Evolutionary conservation across 2,329 filamentous ascomycete genomes (phyloP).

Genomic region (Westerdykella aurantiaca): DNA sequence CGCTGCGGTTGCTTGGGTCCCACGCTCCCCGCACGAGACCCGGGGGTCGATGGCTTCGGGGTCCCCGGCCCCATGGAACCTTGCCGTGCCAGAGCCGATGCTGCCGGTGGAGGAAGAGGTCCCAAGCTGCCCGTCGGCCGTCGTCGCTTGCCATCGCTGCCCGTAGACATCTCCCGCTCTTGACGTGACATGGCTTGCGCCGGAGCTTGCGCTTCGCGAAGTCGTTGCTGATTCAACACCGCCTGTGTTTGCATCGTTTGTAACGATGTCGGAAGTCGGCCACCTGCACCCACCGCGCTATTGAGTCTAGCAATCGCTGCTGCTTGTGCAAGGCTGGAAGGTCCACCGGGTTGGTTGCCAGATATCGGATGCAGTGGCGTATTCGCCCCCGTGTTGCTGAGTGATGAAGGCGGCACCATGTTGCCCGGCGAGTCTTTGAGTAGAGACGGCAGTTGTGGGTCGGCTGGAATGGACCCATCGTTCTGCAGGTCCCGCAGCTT

Average conservation of each 20-base stretch:
- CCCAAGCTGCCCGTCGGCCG: slow-evolving; percentile 51
- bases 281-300: slow-evolving; percentile 27
- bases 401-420: slow-evolving; percentile 45
- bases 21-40: slow-evolving; percentile 54
- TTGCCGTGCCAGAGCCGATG: slow-evolving; percentile 52
- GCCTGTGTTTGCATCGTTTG: slow-evolving; percentile 36
- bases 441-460: slow-evolving; percentile 55
- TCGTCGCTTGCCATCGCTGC: slow-evolving; percentile 54
- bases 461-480: slow-evolving; percentile 54
- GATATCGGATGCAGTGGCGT: slow-evolving; percentile 52
- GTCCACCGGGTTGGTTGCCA: slow-evolving; percentile 50
- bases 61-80: slow-evolving; percentile 59
- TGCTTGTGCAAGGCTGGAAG: slow-evolving; percentile 47
- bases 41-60: slow-evolving; percentile 52
- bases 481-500: slow-evolving; percentile 56
- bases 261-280: slow-evolving; percentile 24
- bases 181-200: slow-evolving; percentile 30
- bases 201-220: slow-evolving; percentile 30
- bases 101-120: slow-evolving; percentile 48
- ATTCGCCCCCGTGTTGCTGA: slow-evolving; percentile 40
- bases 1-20: slow-evolving; percentile 46
- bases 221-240: slow-evolving; percentile 33
- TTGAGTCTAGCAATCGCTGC: slow-evolving; percentile 44
- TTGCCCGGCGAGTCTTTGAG: slow-evolving; percentile 46
- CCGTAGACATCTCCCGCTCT: slow-evolving; percentile 51